A percentile compares a stretch with the other conserved stretches of the same genome.
Evolutionary conservation across 495 filamentous ascomycete species (phyloP).

Genomic region (Penicillium psychrofluorescens): DNA sequence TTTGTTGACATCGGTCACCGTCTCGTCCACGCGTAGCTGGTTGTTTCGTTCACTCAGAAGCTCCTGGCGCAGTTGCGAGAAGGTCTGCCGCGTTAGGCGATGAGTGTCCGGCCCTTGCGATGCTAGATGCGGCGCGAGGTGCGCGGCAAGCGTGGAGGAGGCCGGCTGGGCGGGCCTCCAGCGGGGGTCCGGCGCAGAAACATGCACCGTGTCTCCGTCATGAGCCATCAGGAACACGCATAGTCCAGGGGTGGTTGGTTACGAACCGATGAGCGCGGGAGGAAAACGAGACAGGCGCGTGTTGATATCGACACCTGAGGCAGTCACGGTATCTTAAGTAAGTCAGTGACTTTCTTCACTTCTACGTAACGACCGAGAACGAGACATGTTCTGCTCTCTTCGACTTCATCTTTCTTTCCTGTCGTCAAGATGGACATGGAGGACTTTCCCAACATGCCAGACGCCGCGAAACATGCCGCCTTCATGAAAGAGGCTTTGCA

Average conservation of each 20-base stretch:
- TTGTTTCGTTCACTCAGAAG: constrained; percentile 42
- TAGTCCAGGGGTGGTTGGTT: constrained; percentile 6
- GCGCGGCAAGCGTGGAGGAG: constrained; percentile 63
- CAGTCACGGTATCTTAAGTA: constrained; percentile 2
- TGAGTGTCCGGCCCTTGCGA: constrained; percentile 35
- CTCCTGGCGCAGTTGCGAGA: constrained; percentile 59
- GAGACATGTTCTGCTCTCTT: no score
- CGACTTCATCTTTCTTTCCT: neutral
- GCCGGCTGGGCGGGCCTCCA: constrained; percentile 36
- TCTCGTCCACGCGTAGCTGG: constrained; percentile 47
- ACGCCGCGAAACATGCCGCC: constrained; percentile 35
- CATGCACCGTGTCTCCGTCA: constrained; percentile 13
- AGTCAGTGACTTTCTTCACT: no score
- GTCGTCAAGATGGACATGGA: no score
- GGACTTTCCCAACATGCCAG: no score
- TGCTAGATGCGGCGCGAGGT: constrained; percentile 45
- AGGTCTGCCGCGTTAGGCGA: constrained; percentile 43
- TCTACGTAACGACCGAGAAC: no score
- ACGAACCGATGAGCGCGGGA: neutral
- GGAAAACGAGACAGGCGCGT: constrained; percentile 6
- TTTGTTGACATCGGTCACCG: constrained; percentile 67
- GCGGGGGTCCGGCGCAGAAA: constrained; percentile 8
- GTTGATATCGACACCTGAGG: constrained; percentile 19
- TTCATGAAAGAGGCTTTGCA: constrained; percentile 66
- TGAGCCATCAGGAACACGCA: constrained; percentile 18